These are phyloP conservation scores for Aspergillus udagawae DNA, from an alignment of 2,329 filamentous ascomycete genomes.

Conservation along the genomic window DNA sequence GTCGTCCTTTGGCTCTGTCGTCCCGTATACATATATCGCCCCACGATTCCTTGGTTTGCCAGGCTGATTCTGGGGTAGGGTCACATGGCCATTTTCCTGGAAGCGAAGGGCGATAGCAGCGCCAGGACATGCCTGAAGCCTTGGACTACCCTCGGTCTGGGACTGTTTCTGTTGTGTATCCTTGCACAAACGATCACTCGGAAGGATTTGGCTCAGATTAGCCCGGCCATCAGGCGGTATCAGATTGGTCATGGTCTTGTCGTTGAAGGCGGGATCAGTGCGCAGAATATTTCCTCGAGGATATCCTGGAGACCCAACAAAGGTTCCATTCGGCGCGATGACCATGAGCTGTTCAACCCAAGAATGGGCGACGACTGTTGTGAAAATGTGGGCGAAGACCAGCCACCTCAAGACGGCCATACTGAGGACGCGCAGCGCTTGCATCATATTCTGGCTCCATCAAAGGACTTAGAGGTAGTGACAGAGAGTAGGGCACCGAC, in stretches of 20 bases:
- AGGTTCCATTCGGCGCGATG: constrained; percentile 69
- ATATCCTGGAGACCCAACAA: constrained; percentile 67
- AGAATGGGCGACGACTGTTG: constrained; percentile 57
- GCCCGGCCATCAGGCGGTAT: constrained; percentile 53
- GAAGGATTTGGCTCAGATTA: constrained; percentile 46
- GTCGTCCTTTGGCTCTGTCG: constrained; percentile 53
- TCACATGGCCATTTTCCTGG: constrained; percentile 74
- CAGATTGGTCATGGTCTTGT: constrained; percentile 58
- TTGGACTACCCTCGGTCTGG: constrained; percentile 57
- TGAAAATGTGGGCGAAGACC: constrained; percentile 24
- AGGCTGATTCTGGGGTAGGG: constrained; percentile 51
- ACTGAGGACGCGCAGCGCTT: constrained; percentile 4
- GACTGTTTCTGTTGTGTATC: constrained; percentile 57
- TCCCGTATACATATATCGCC: constrained; percentile 72
- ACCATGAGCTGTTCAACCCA: constrained; percentile 77
- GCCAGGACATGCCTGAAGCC: constrained; percentile 58
- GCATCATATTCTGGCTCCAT: background rate
- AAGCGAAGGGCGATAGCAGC: constrained; percentile 65
- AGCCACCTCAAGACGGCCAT: constrained; percentile 6
- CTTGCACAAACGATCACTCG: constrained; percentile 60
- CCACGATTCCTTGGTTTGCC: constrained; percentile 64
- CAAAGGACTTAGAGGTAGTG: background rate
- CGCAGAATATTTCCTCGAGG: constrained; percentile 67
- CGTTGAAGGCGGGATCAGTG: constrained; percentile 52
- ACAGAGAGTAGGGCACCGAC: constrained; percentile 11